Percentiles rank a stretch among this genome's conserved stretches.
phyloP scores from a whole-genome alignment of 225 moss, liverwort and hornwort species.

The Bryum argenteum region DNA sequence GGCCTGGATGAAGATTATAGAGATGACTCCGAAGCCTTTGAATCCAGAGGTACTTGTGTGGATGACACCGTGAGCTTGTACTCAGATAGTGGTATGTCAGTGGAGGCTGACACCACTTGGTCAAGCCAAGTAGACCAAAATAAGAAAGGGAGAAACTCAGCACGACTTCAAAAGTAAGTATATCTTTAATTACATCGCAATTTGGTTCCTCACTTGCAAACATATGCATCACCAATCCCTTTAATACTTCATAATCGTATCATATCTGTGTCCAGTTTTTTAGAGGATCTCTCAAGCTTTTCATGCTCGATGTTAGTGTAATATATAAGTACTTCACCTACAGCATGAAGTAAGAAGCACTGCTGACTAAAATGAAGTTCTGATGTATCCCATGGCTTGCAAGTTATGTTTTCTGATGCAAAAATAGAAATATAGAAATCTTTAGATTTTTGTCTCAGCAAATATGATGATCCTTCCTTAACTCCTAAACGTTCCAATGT shows the following conservation, averaged over 20 bases:
- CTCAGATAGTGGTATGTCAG: conserved; percentile 55
- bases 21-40: conserved; percentile 35
- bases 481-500: too few species aligned
- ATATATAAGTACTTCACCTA: too few species aligned
- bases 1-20: conserved; percentile 45
- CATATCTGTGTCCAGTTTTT: not conserved
- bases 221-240: not conserved
- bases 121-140: conserved; percentile 39
- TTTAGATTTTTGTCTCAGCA: not conserved
- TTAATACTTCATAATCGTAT: not conserved
- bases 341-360: too few species aligned
- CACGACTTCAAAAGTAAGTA: conserved; percentile 41
- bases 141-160: conserved; percentile 41
- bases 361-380: too few species aligned
- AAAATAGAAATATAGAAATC: too few species aligned
- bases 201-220: not conserved
- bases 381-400: too few species aligned
- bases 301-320: too few species aligned
- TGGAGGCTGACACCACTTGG: conserved; percentile 46
- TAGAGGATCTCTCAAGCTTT: not conserved
- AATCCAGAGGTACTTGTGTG: conserved; percentile 36
- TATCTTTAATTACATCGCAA: not conserved
- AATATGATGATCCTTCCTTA: not conserved
- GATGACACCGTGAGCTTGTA: conserved; percentile 55
- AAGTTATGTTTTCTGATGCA: too few species aligned